Conservation (phyloP, 139 green algal genomes). For the Gonium pectorale region DNA sequence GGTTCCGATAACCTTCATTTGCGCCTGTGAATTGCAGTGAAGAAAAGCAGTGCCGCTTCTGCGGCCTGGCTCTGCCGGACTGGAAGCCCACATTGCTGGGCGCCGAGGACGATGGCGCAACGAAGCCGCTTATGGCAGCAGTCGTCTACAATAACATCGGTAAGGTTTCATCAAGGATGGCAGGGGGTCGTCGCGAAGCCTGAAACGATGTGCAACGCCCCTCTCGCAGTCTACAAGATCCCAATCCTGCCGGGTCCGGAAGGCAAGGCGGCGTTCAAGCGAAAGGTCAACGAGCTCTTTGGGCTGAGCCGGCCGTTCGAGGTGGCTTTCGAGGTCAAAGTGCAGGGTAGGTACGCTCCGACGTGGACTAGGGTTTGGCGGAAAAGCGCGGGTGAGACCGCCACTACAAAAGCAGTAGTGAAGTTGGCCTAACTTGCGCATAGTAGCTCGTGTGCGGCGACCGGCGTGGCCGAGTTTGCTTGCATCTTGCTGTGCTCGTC, state of each 20-base stretch:
- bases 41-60: slow-evolving; percentile 29
- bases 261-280: slow-evolving; percentile 39
- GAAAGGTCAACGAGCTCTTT: slow-evolving; percentile 37
- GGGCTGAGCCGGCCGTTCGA: slow-evolving; percentile 17
- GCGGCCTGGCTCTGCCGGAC: not conserved
- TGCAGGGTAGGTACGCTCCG: not conserved
- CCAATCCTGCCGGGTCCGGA: slow-evolving; percentile 29
- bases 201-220: not conserved
- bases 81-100: slow-evolving; percentile 15
- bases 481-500: too few species aligned
- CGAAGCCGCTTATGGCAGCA: slow-evolving; percentile 13
- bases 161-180: too few species aligned
- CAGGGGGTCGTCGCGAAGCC: too few species aligned
- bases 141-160: slow-evolving; percentile 35
- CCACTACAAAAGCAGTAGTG: too few species aligned
- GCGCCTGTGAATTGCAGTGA: not conserved
- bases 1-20: too few species aligned
- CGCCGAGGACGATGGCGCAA: not conserved
- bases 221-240: slow-evolving; percentile 11
- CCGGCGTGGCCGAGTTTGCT: too few species aligned
- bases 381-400: too few species aligned
- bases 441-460: too few species aligned
- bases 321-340: slow-evolving; percentile 23
- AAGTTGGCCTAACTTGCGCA: too few species aligned
- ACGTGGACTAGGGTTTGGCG: slow-evolving; percentile 8